Evolutionary conservation across 2,329 filamentous ascomycete genomes (phyloP).

Genomic region (Dactylellina cionopaga): DNA sequence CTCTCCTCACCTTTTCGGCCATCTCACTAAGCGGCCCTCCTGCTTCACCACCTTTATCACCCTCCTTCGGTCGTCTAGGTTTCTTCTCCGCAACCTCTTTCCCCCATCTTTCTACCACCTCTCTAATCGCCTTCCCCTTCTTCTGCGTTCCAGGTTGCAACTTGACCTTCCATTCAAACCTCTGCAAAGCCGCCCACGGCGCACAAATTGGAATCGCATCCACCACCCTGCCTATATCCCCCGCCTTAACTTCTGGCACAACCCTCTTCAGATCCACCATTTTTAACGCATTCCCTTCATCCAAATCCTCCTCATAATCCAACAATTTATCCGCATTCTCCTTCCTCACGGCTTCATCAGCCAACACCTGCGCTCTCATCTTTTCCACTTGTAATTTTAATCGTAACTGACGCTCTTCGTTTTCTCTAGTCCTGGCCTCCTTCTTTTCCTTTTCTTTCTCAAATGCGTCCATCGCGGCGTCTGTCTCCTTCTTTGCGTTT

Average conservation of each 20-base stretch:
- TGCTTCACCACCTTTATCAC: not conserved
- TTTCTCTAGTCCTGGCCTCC: slow-evolving; percentile 78
- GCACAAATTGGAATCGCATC: slow-evolving; percentile 73
- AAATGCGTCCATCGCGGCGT: not conserved
- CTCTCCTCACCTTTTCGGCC: slow-evolving; percentile 29
- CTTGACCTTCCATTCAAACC: slow-evolving; percentile 93
- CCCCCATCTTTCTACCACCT: slow-evolving; percentile 85
- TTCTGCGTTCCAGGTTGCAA: slow-evolving; percentile 88
- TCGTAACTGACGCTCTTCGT: slow-evolving; percentile 79
- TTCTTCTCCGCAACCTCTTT: slow-evolving; percentile 68
- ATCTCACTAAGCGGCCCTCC: slow-evolving; percentile 5
- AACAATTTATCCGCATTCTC: slow-evolving; percentile 70
- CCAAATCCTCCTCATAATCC: slow-evolving; percentile 70
- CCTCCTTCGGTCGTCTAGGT: slow-evolving; percentile 16
- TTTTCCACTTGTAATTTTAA: slow-evolving; percentile 69
- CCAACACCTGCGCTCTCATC: slow-evolving; percentile 65
- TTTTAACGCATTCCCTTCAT: slow-evolving; percentile 65
- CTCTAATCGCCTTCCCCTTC: slow-evolving; percentile 92
- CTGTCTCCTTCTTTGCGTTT: slow-evolving; percentile 66
- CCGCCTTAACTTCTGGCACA: slow-evolving; percentile 64
- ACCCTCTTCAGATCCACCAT: slow-evolving; percentile 73
- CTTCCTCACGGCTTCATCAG: slow-evolving; percentile 72
- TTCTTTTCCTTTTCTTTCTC: slow-evolving; percentile 74
- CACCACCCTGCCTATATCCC: slow-evolving; percentile 60
- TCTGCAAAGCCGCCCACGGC: slow-evolving; percentile 71